A percentile compares a stretch with the other conserved stretches of the same genome.
These are phyloP conservation scores for Hypsizygus marmoreus DNA, from an alignment of 768 basidiomycete genomes.

Conservation along the genomic window DNA sequence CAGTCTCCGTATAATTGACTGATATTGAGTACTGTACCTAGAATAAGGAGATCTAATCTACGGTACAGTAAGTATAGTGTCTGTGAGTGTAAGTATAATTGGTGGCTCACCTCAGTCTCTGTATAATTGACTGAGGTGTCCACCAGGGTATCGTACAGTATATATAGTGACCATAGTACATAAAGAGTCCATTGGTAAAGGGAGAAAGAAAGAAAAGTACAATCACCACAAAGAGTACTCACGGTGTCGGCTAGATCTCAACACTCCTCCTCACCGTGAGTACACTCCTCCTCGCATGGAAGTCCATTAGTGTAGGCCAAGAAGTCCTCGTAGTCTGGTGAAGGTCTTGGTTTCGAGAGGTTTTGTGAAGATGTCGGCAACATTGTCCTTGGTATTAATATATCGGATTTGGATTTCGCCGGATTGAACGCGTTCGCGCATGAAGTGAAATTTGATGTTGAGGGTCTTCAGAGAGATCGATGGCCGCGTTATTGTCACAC, in stretches of 20 bases:
- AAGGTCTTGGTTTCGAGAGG: constrained; percentile 25
- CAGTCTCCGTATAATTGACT: too few species aligned
- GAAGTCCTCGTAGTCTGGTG: constrained; percentile 9
- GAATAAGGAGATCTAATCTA: too few species aligned
- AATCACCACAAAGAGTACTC: background rate
- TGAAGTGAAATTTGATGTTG: constrained; percentile 37
- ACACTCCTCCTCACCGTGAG: constrained; percentile 9
- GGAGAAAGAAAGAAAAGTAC: too few species aligned
- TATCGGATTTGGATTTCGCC: constrained; percentile 26
- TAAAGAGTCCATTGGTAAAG: background rate
- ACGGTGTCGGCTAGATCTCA: background rate
- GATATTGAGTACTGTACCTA: too few species aligned
- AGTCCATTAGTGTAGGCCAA: constrained; percentile 14
- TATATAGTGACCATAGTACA: background rate
- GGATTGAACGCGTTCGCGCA: constrained; percentile 30
- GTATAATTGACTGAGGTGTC: constrained; percentile 1
- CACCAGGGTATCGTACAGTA: background rate
- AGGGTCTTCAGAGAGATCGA: constrained; percentile 32
- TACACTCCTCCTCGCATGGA: constrained; percentile 8
- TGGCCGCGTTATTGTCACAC: constrained; percentile 37
- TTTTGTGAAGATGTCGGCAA: constrained; percentile 44
- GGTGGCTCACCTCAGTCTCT: too few species aligned
- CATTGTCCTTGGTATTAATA: constrained; percentile 30
- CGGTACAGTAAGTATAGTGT: too few species aligned
- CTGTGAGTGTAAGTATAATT: too few species aligned